These are phyloP conservation scores for Hordeum marinum DNA, from an alignment of 176 grass and related monocot genomes.

Conservation along the genomic window DNA sequence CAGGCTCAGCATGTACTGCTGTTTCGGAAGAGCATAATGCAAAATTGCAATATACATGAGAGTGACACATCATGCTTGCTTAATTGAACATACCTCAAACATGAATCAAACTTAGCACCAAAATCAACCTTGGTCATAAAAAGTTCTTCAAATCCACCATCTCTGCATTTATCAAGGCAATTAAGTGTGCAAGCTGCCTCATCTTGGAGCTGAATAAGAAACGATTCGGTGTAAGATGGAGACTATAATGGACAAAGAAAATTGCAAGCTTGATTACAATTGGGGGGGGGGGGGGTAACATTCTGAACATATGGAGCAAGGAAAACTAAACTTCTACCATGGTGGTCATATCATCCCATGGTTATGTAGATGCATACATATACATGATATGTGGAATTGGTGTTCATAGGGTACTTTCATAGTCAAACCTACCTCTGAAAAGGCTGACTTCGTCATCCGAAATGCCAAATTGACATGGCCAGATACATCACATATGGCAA, in stretches of 20 bases:
- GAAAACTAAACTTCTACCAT: not conserved
- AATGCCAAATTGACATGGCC: conserved; percentile 71
- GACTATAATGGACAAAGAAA: conserved; percentile 10
- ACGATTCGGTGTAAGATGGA: conserved; percentile 9
- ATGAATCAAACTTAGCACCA: conserved; percentile 88
- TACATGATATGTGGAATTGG: not conserved
- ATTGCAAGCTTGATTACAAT: conserved; percentile 11
- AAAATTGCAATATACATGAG: not conserved
- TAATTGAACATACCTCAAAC: conserved; percentile 60
- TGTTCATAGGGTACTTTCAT: conserved; percentile 14
- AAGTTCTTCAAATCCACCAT: conserved; percentile 85
- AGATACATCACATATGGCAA: conserved; percentile 67
- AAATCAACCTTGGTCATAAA: conserved; percentile 94
- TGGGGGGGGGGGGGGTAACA: not conserved
- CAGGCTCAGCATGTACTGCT: not conserved
- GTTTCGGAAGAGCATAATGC: not conserved
- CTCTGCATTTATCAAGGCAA: conserved; percentile 74
- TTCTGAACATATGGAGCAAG: not conserved
- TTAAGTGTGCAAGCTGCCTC: conserved; percentile 61
- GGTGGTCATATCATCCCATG: not conserved
- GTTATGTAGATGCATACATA: not conserved
- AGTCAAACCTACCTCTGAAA: conserved; percentile 59
- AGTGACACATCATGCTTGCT: conserved; percentile 8
- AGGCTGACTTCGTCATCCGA: conserved; percentile 64
- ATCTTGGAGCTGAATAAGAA: conserved; percentile 71